Percentiles rank a stretch among this genome's conserved stretches.
Conservation (phyloP, 2,329 filamentous ascomycete species). For the Pyricularia grisea region DNA sequence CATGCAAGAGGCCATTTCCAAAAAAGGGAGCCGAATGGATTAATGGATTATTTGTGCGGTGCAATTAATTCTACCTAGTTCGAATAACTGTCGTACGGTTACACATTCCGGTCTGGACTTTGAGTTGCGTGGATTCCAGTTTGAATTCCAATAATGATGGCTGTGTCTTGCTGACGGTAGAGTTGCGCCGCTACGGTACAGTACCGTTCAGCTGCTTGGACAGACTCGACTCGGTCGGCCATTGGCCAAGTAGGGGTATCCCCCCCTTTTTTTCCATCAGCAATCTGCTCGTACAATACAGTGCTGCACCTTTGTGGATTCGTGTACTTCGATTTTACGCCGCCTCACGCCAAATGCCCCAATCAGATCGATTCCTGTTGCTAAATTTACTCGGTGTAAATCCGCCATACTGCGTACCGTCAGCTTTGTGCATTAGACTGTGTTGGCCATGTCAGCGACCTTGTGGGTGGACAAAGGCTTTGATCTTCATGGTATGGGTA, state of each 20-base stretch:
- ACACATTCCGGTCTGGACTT: background rate
- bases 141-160: background rate
- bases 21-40: background rate
- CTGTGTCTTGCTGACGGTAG: background rate
- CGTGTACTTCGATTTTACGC: background rate
- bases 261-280: background rate
- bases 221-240: background rate
- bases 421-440: background rate
- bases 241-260: background rate
- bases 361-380: background rate
- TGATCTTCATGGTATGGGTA: too few relatives aligned
- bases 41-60: background rate
- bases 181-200: background rate
- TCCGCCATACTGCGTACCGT: background rate
- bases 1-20: background rate
- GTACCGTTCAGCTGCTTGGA: background rate
- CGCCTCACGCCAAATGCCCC: background rate
- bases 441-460: background rate
- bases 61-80: too few relatives aligned
- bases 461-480: background rate
- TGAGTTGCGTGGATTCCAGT: background rate
- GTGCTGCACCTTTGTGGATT: background rate
- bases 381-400: background rate
- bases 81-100: background rate
- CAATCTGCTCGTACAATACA: background rate